A percentile compares a stretch with the other conserved stretches of the same genome.
Evolutionary conservation across 2,329 filamentous ascomycete genomes (phyloP).

Genomic region (Talaromyces sp.): DNA sequence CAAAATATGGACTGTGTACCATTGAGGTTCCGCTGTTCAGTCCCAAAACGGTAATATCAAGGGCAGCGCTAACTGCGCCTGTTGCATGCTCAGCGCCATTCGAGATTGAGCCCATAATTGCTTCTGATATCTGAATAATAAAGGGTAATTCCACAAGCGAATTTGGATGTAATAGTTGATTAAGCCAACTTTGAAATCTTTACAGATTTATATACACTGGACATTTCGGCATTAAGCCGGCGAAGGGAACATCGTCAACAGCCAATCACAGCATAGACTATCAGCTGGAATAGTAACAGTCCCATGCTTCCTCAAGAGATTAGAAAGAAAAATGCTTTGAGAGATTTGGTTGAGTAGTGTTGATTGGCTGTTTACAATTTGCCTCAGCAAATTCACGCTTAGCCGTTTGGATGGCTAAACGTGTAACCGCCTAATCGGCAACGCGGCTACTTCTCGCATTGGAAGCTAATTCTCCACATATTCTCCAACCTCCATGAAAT

Average conservation of each 20-base stretch:
- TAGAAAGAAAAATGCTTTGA: background rate
- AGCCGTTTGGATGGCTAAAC: background rate
- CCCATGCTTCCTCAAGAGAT: background rate
- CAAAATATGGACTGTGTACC: slow-evolving; percentile 24
- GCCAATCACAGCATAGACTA: background rate
- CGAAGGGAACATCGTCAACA: background rate
- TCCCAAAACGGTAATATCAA: slow-evolving; percentile 55
- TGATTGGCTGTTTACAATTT: background rate
- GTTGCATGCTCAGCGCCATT: background rate
- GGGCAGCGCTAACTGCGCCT: slow-evolving; percentile 14
- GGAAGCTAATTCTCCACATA: background rate
- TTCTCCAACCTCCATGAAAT: background rate
- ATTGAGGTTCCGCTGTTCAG: slow-evolving; percentile 55
- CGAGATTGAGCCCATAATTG: background rate
- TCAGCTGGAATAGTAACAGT: background rate
- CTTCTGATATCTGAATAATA: background rate
- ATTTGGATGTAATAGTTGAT: background rate
- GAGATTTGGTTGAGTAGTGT: background rate
- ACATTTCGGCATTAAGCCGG: background rate
- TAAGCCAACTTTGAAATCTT: background rate
- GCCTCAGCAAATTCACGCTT: background rate
- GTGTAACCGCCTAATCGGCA: background rate
- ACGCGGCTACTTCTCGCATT: background rate
- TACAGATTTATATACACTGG: background rate
- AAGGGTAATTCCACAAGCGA: background rate